Conservation (phyloP, 352 stramenopile genomes). For the Phytophthora pini region DNA sequence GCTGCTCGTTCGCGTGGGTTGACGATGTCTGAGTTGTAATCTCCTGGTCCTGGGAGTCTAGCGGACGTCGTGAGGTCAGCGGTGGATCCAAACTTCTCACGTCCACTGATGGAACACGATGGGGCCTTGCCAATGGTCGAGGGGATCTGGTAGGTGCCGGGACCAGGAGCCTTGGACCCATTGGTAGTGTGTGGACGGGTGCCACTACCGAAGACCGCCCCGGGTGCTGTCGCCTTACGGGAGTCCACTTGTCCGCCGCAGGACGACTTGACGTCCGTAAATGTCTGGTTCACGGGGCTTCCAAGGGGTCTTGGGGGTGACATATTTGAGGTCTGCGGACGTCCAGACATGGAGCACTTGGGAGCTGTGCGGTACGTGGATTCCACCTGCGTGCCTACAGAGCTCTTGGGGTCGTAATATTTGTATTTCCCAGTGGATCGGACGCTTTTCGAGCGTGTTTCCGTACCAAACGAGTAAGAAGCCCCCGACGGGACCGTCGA, state of each 20-base stretch:
- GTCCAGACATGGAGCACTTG: constrained; percentile 78
- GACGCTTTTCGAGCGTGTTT: constrained; percentile 50
- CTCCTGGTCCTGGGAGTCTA: constrained; percentile 65
- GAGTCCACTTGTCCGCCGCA: constrained; percentile 79
- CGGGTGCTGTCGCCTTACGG: constrained; percentile 69
- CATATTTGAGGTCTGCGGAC: background rate
- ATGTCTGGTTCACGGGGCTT: constrained; percentile 23
- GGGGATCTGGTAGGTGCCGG: constrained; percentile 70
- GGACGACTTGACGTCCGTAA: constrained; percentile 74
- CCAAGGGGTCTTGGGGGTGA: too few relatives aligned
- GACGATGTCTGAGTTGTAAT: constrained; percentile 69
- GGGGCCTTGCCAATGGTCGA: constrained; percentile 77
- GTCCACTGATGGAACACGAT: constrained; percentile 76
- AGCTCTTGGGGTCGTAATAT: constrained; percentile 67
- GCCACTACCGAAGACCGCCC: constrained; percentile 72
- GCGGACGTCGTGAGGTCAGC: constrained; percentile 50
- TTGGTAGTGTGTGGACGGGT: constrained; percentile 56
- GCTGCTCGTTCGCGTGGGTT: constrained; percentile 70
- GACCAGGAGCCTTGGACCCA: constrained; percentile 67
- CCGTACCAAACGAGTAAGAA: constrained; percentile 74
- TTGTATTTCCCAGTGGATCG: constrained; percentile 37
- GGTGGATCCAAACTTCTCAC: constrained; percentile 82
- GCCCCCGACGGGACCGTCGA: constrained; percentile 71
- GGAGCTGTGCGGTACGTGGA: constrained; percentile 70
- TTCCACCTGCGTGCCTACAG: constrained; percentile 72